Evolutionary conservation across 176 grass and related monocot genomes (phyloP).

Genomic region (Triticum dicoccoides): DNA sequence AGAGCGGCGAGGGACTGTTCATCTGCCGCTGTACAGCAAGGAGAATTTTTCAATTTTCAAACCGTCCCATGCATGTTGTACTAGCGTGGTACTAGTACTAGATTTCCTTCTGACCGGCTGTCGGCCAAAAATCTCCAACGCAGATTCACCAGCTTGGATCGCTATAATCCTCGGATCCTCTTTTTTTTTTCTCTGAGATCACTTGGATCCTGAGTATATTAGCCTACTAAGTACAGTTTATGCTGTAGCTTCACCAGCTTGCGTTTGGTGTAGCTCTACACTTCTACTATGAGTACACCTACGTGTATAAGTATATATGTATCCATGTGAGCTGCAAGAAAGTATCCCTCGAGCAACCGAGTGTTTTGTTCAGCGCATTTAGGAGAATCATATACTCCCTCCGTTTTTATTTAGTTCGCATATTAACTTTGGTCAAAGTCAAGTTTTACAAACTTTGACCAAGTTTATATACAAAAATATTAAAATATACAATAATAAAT

Average conservation of each 20-base stretch:
- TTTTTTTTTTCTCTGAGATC: neutral
- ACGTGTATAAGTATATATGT: too few species aligned
- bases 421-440: too few species aligned
- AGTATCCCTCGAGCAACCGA: neutral
- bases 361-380: neutral
- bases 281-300: too few species aligned
- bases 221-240: neutral
- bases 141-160: neutral
- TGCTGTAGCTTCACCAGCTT: neutral
- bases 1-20: conserved; percentile 1
- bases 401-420: too few species aligned
- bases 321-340: neutral
- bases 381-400: neutral
- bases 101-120: conserved; percentile 35
- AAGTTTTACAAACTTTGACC: too few species aligned
- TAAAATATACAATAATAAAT: too few species aligned
- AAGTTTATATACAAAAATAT: too few species aligned
- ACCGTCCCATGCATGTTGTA: neutral
- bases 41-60: conserved; percentile 31
- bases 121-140: neutral
- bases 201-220: too few species aligned
- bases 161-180: neutral
- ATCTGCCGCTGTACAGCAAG: conserved; percentile 6
- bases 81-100: conserved; percentile 1
- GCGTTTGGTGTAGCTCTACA: neutral